Percentiles rank a stretch among this genome's conserved stretches.
Conservation (phyloP, 108 stramenopile species). For the Fragilaria radians region DNA sequence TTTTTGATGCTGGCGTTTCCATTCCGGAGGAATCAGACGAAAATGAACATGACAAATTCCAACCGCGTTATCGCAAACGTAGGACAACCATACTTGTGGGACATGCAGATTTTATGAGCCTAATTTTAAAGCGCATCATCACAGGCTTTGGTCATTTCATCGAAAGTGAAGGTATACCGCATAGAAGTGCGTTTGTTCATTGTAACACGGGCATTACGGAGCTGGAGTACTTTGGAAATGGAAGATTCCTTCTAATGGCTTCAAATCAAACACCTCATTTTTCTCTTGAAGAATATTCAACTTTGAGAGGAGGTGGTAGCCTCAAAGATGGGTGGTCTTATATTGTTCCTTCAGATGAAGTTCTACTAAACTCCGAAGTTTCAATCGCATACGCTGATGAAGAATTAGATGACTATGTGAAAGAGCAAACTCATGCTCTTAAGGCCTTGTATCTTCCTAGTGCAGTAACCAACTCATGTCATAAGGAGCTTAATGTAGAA, state of each 20-base stretch:
- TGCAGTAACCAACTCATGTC: neutral
- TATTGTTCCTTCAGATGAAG: conserved; percentile 43
- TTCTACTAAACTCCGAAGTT: conserved; percentile 42
- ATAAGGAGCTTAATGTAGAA: conserved; percentile 1
- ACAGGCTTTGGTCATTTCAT: conserved; percentile 62
- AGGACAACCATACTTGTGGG: conserved; percentile 54
- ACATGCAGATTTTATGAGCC: conserved; percentile 73
- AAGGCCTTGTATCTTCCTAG: conserved; percentile 36
- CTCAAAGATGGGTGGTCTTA: conserved; percentile 74
- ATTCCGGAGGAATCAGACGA: conserved; percentile 59
- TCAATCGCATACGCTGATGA: conserved; percentile 43
- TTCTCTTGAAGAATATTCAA: conserved; percentile 15
- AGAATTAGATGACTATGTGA: conserved; percentile 45
- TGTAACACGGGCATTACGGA: conserved; percentile 74
- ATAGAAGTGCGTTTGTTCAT: conserved; percentile 66
- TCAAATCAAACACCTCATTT: conserved; percentile 60
- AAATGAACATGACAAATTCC: conserved; percentile 36
- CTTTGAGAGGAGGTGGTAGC: conserved; percentile 48
- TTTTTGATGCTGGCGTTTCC: conserved; percentile 71
- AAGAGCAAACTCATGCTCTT: conserved; percentile 48
- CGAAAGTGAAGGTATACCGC: conserved; percentile 48
- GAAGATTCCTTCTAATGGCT: conserved; percentile 60
- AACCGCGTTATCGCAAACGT: conserved; percentile 29
- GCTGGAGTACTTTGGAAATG: conserved; percentile 71
- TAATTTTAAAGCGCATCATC: conserved; percentile 63